Evolutionary conservation across 805 yeast species (phyloP).

Genomic region (Candida fluviatilis): DNA sequence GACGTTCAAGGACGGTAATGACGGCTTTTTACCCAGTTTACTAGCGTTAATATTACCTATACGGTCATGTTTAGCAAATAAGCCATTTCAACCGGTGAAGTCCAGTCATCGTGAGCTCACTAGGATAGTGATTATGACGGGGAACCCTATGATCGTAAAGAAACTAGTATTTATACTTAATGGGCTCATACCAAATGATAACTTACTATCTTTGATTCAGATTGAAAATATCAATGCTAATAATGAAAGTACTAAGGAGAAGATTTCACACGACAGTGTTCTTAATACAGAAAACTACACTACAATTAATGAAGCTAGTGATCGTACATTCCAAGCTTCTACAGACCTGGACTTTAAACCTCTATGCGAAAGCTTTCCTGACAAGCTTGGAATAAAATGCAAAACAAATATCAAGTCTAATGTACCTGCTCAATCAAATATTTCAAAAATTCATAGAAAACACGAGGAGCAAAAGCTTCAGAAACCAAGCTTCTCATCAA

Average conservation of each 20-base stretch:
- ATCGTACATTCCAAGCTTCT: too few relatives aligned
- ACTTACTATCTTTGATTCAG: background rate
- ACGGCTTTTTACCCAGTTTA: constrained; percentile 45
- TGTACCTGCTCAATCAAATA: too few relatives aligned
- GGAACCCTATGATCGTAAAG: constrained; percentile 58
- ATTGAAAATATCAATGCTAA: background rate
- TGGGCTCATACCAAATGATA: constrained; percentile 38
- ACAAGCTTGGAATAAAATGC: too few relatives aligned
- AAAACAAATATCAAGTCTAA: too few relatives aligned
- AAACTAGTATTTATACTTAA: constrained; percentile 51
- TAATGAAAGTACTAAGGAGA: too few relatives aligned
- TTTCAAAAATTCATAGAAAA: too few relatives aligned
- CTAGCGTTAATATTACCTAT: constrained; percentile 43
- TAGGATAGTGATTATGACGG: constrained; percentile 53
- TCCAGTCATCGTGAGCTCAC: constrained; percentile 28
- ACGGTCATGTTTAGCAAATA: constrained; percentile 28
- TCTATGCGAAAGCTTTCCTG: too few relatives aligned
- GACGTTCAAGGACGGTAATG: constrained; percentile 48
- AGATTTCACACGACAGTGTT: too few relatives aligned
- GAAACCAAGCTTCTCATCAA: background rate
- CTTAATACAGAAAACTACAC: too few relatives aligned
- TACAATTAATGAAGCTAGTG: too few relatives aligned
- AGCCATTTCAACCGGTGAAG: constrained; percentile 26
- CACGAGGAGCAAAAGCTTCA: background rate
- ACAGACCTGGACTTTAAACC: too few relatives aligned